Percentiles rank a stretch among this genome's conserved stretches.
Evolutionary conservation across 2,329 filamentous ascomycete genomes (phyloP).

Genomic region (Parasarocladium wereldwijsianum): DNA sequence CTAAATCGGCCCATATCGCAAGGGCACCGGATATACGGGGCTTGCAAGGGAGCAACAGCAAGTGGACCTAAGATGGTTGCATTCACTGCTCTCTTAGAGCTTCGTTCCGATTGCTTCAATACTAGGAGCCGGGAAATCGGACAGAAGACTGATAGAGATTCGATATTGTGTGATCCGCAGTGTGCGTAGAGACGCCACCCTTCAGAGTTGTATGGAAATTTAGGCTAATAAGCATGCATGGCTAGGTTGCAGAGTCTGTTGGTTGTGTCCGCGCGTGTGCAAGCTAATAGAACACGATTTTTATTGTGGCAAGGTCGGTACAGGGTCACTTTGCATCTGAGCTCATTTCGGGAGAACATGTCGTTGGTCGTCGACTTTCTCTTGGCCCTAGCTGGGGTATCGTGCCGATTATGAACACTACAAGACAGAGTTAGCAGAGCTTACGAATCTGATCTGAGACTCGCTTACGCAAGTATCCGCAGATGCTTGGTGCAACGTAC

Average conservation of each 20-base stretch:
- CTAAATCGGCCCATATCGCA: not conserved
- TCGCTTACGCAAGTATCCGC: too few species aligned
- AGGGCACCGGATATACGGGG: not conserved
- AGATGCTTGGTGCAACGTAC: too few species aligned
- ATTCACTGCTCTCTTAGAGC: not conserved
- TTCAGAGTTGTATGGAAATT: not conserved
- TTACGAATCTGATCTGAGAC: too few species aligned
- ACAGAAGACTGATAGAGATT: not conserved
- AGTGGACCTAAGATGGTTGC: not conserved
- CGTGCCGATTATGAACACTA: too few species aligned
- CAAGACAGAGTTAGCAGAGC: too few species aligned
- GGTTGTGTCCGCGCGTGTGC: not conserved
- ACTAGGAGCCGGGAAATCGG: not conserved
- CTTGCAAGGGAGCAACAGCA: not conserved
- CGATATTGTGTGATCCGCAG: not conserved
- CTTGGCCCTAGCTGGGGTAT: not conserved
- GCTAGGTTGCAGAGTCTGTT: not conserved
- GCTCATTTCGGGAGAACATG: too few species aligned
- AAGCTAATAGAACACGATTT: not conserved
- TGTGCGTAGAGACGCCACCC: not conserved
- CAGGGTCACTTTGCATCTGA: not conserved
- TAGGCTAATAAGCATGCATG: not conserved
- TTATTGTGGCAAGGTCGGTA: not conserved
- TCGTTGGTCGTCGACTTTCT: not conserved
- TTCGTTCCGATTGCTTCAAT: not conserved